Conservation (phyloP, 495 filamentous ascomycete species). For the Aspergillus funiculosus region DNA sequence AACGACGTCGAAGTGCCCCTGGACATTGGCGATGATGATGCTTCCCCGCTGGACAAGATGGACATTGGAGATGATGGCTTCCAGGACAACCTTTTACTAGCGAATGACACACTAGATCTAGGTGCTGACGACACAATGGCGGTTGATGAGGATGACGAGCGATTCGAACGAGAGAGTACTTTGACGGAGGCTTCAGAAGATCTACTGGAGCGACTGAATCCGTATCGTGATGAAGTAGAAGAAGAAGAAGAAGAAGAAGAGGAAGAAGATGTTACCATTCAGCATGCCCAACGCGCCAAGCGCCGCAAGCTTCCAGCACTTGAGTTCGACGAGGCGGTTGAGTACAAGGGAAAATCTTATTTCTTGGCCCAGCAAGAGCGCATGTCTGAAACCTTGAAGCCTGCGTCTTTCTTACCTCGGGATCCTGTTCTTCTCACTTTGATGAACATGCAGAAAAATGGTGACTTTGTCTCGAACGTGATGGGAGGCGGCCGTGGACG, state of each 20-base stretch:
- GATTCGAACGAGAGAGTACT: conserved; percentile 53
- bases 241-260: conserved; percentile 50
- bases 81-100: conserved; percentile 29
- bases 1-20: conserved; percentile 43
- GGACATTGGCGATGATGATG: conserved; percentile 51
- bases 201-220: conserved; percentile 53
- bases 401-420: conserved; percentile 70
- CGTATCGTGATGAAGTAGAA: conserved; percentile 43
- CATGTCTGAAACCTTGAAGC: conserved; percentile 72
- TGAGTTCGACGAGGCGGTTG: conserved; percentile 59
- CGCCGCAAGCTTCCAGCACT: conserved; percentile 61
- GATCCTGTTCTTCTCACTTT: conserved; percentile 80
- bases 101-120: conserved; percentile 44
- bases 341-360: conserved; percentile 44
- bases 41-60: conserved; percentile 40
- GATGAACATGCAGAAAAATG: conserved; percentile 84
- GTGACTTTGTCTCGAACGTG: conserved; percentile 72
- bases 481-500: conserved; percentile 70
- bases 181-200: conserved; percentile 43
- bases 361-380: conserved; percentile 78
- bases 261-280: conserved; percentile 48
- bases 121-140: conserved; percentile 43
- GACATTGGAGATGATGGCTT: conserved; percentile 28
- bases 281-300: conserved; percentile 64
- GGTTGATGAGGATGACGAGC: conserved; percentile 51